Conservation (phyloP, 441 rosid genomes). For the Raphanus hybrid region DNA sequence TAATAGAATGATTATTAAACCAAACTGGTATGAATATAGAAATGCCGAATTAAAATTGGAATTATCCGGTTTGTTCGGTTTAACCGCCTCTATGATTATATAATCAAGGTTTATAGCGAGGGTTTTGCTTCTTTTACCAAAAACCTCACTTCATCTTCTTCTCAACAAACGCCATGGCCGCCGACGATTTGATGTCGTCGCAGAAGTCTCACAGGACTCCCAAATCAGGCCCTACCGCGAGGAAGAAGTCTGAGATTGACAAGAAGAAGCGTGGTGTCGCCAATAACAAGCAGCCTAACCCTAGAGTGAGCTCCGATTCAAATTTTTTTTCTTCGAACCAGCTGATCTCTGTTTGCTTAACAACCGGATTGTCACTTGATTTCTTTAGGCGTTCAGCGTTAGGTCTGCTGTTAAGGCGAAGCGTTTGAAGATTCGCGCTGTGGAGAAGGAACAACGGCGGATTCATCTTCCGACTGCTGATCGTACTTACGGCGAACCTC, state of each 20-base stretch:
- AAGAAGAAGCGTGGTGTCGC: constrained; percentile 49
- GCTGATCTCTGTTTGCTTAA: no score
- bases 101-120: not conserved
- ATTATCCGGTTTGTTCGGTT: not conserved
- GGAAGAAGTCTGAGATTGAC: constrained; percentile 51
- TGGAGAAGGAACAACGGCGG: constrained; percentile 86
- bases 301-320: constrained; percentile 49
- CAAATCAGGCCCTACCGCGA: constrained; percentile 66
- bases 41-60: not conserved
- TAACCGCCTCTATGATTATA: not conserved
- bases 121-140: constrained; percentile 17
- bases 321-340: no score
- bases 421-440: constrained; percentile 64
- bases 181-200: constrained; percentile 48
- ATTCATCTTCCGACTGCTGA: constrained; percentile 81
- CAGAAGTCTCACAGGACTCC: constrained; percentile 74
- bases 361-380: not conserved
- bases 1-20: not conserved
- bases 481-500: constrained; percentile 75
- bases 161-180: constrained; percentile 38
- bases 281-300: constrained; percentile 55
- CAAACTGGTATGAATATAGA: not conserved
- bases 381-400: constrained; percentile 64
- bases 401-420: constrained; percentile 68
- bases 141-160: not conserved